Evolutionary conservation across 306 rosid species (phyloP), one percentile per base, ranked within the genome.

Genomic region (Benincasa hispida): DNA sequence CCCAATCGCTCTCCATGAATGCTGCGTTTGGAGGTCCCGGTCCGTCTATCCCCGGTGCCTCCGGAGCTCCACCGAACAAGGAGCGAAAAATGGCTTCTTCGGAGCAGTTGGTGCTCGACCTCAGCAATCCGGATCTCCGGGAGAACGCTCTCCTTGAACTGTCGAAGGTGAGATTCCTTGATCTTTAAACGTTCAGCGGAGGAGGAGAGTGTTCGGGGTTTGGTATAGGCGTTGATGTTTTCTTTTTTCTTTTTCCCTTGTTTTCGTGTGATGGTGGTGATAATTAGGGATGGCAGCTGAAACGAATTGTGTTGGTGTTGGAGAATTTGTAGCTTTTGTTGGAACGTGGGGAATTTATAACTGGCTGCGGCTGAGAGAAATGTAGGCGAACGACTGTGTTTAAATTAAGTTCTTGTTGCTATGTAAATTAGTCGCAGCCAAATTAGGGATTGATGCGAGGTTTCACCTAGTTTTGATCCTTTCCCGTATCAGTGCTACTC

Each of bases 31-130:
- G 94, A 70, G 81, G 66, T 51, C 75, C 86, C 1, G 81, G 66
- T 37, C 59, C 72, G 10, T 66, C 85, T 8, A 54, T 75, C 28
- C 86, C 89, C 35, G 77, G 51, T 53, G 60, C 81, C 10, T 68
- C 81, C 13, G 85, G 81, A 69, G 77, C 79, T 35, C 83, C 77
- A 57, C 77, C 78, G 57, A 81, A 63, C 81, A 83, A 72, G 76
- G 89, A 93, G 54, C 89, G 84, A 18, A 84, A 87, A 78, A 82
- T 87, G 89, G 96, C 91, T 5, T 83, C 91, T 15, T 90, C 87
- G 5, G 86, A 88, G 82, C 88, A 69, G 15, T 76, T 86, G 82
- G 91, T 87, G 37, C 87, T 85, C 39, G 91, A 85, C 69, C 83
- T 87, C 47, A 85, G 89, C 76, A 85, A 87, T 50, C 91, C 91